Conservation (phyloP, 352 stramenopile genomes). For the Blastocystis sp. region DNA sequence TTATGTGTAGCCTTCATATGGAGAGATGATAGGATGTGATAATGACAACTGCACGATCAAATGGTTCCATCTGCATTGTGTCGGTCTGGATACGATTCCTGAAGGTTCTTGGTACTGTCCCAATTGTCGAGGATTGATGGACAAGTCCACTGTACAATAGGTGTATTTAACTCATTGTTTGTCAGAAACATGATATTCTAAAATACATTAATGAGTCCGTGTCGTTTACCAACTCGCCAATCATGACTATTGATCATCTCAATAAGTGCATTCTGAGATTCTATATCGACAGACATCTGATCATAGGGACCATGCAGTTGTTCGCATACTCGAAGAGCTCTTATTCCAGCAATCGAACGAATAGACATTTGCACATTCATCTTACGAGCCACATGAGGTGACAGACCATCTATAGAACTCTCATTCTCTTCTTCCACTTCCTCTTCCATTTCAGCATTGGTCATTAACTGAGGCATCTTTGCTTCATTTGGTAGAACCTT, state of each 20-base stretch:
- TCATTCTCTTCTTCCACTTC: neutral
- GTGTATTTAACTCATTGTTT: slow-evolving; percentile 10
- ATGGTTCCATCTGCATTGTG: slow-evolving; percentile 58
- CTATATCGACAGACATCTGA: neutral
- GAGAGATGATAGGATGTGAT: slow-evolving; percentile 59
- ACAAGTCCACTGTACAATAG: neutral
- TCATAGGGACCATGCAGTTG: slow-evolving; percentile 17
- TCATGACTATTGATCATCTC: neutral
- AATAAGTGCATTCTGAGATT: neutral
- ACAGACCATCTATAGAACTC: neutral
- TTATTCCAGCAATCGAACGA: neutral
- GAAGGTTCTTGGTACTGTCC: slow-evolving; percentile 60
- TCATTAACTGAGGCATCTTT: neutral
- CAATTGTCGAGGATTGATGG: slow-evolving; percentile 12
- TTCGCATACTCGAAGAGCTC: neutral
- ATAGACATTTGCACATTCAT: neutral
- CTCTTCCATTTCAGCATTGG: neutral
- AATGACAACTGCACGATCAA: slow-evolving; percentile 60
- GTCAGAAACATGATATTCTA: neutral
- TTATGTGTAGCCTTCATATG: slow-evolving; percentile 54
- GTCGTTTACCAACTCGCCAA: neutral
- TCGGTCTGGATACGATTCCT: slow-evolving; percentile 47
- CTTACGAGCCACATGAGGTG: neutral
- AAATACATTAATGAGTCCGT: neutral
- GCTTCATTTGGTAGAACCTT: neutral